A percentile compares a stretch with the other conserved stretches of the same genome.
Evolutionary conservation across 2,329 filamentous ascomycete genomes (phyloP).

Genomic region (Bipolaris victoriae): DNA sequence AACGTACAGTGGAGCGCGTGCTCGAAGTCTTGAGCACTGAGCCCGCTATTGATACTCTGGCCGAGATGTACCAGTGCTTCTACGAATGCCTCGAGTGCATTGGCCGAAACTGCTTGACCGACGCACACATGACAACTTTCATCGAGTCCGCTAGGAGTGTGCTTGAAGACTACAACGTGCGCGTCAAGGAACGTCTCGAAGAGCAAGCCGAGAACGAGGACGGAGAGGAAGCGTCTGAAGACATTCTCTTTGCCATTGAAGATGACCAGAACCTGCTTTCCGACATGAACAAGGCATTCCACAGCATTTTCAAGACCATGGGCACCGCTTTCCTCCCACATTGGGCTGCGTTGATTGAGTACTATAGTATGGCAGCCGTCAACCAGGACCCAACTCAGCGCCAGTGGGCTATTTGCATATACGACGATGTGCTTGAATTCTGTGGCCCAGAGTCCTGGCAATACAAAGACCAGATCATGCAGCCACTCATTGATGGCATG

Average conservation of each 20-base stretch:
- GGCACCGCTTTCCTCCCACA: constrained; percentile 80
- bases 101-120: constrained; percentile 79
- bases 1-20: constrained; percentile 83
- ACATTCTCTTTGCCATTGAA: constrained; percentile 88
- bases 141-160: constrained; percentile 85
- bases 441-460: constrained; percentile 87
- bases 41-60: constrained; percentile 92
- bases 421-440: constrained; percentile 98
- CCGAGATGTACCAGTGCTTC: constrained; percentile 99
- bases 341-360: constrained; percentile 85
- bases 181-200: constrained; percentile 81
- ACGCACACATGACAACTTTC: constrained; percentile 82
- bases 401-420: constrained; percentile 98
- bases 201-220: constrained; percentile 85
- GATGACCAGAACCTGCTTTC: constrained; percentile 96
- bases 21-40: constrained; percentile 93
- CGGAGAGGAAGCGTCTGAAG: constrained; percentile 86
- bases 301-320: constrained; percentile 98
- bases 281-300: constrained; percentile 99
- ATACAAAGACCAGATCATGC: constrained; percentile 84
- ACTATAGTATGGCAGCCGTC: constrained; percentile 83
- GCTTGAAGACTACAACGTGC: constrained; percentile 89
- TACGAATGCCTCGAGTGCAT: constrained; percentile 97
- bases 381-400: constrained; percentile 86
- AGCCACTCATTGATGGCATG: constrained; percentile 86